A percentile compares a stretch with the other conserved stretches of the same genome.
Conservation (phyloP, 306 rosid species). For the Begonia loranthoides region DNA sequence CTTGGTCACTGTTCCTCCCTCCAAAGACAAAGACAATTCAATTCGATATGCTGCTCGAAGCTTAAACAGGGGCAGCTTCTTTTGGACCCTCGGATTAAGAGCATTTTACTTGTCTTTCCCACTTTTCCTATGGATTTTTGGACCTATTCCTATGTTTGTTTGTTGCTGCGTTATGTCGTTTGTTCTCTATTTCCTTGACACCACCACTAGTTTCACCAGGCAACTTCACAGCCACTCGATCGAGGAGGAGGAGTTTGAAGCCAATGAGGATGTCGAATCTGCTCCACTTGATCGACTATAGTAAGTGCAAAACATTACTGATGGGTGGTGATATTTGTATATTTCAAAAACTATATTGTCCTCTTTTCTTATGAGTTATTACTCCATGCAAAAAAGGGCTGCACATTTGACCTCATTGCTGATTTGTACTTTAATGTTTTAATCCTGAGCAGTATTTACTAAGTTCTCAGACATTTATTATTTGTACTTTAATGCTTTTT, state of each 20-base stretch:
- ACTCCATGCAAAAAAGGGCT: too few relatives aligned
- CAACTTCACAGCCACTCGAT: slow-evolving; percentile 38
- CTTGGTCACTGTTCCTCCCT: slow-evolving; percentile 60
- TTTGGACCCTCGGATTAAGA: slow-evolving; percentile 76
- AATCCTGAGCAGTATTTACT: too few relatives aligned
- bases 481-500: too few relatives aligned
- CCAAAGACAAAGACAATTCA: slow-evolving; percentile 26
- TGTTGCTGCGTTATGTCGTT: slow-evolving; percentile 46
- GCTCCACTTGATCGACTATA: slow-evolving; percentile 3
- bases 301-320: slow-evolving; percentile 8
- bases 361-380: too few relatives aligned
- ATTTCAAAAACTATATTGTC: too few relatives aligned
- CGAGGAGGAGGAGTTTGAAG: slow-evolving; percentile 22
- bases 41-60: slow-evolving; percentile 40
- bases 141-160: slow-evolving; percentile 69
- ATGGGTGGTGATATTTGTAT: too few relatives aligned
- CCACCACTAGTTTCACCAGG: slow-evolving; percentile 50
- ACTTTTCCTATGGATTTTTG: slow-evolving; percentile 82
- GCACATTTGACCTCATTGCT: too few relatives aligned
- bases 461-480: too few relatives aligned
- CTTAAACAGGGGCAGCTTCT: slow-evolving; percentile 57
- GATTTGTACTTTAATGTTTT: too few relatives aligned
- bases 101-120: slow-evolving; percentile 77
- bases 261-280: slow-evolving; percentile 23
- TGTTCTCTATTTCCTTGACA: slow-evolving; percentile 63